Conservation (phyloP, 2,329 filamentous ascomycete genomes). For the Colletotrichum falcatum region DNA sequence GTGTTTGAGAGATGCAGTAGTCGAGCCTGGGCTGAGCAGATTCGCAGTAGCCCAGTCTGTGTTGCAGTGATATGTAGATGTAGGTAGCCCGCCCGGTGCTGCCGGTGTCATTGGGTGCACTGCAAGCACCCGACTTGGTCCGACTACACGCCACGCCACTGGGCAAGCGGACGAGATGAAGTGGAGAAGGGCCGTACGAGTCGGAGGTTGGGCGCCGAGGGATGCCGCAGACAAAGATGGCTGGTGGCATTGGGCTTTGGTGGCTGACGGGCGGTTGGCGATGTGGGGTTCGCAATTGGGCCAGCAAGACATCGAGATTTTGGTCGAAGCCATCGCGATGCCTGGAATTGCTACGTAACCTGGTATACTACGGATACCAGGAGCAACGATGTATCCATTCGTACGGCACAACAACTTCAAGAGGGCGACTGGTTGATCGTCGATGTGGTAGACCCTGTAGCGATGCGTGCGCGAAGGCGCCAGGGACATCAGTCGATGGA, state of each 20-base stretch:
- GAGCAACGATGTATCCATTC: not conserved
- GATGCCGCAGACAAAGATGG: slow-evolving; percentile 19
- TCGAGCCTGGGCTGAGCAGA: slow-evolving; percentile 26
- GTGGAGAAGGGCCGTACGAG: slow-evolving; percentile 8
- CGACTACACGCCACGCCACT: slow-evolving; percentile 34
- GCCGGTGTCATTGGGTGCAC: slow-evolving; percentile 25
- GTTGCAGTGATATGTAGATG: slow-evolving; percentile 6
- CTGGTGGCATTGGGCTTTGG: slow-evolving; percentile 21
- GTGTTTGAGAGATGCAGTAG: slow-evolving; percentile 37
- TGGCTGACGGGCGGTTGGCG: not conserved
- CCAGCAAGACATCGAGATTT: slow-evolving; percentile 11
- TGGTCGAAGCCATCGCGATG: slow-evolving; percentile 32
- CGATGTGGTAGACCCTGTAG: not conserved
- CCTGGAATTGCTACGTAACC: slow-evolving; percentile 9
- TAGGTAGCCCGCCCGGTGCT: slow-evolving; percentile 1
- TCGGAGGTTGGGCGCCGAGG: slow-evolving; percentile 32
- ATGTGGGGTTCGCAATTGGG: not conserved
- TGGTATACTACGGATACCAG: slow-evolving; percentile 6
- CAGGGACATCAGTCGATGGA: slow-evolving; percentile 8
- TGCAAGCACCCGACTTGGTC: slow-evolving; percentile 30
- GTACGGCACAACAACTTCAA: not conserved
- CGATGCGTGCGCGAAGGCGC: not conserved
- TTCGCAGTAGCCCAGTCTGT: not conserved
- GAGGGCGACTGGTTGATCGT: not conserved
- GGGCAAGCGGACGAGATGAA: not conserved